Evolutionary conservation across 164 flowering plant genomes (phyloP).

Genomic region (Cinnamomum chago): DNA sequence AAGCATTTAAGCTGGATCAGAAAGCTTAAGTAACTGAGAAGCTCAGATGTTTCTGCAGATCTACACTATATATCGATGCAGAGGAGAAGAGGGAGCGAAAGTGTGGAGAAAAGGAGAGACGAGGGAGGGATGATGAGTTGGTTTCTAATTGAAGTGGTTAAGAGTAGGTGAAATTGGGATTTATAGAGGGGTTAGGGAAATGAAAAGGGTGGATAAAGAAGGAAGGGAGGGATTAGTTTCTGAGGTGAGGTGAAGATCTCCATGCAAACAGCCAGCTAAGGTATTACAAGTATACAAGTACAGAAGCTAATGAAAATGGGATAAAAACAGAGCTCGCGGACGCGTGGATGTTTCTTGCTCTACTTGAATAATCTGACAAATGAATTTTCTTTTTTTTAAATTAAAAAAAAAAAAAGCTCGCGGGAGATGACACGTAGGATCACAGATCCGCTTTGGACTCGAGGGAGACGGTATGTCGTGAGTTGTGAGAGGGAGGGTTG

Average conservation of each 20-base stretch:
- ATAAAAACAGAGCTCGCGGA: background rate
- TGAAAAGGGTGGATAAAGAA: slow-evolving; percentile 11
- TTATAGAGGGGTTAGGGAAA: slow-evolving; percentile 5
- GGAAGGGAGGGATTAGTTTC: slow-evolving; percentile 21
- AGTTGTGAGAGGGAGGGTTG: background rate
- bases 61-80: no score
- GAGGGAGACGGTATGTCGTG: slow-evolving; percentile 4
- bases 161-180: slow-evolving; percentile 2
- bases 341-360: slow-evolving; percentile 18
- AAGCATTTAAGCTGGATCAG: slow-evolving; percentile 1
- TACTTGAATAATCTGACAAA: slow-evolving; percentile 4
- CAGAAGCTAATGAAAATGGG: no score
- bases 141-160: background rate
- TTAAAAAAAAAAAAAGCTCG: background rate
- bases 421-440: slow-evolving; percentile 8
- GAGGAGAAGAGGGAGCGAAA: background rate
- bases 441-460: background rate
- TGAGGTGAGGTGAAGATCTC: slow-evolving; percentile 26
- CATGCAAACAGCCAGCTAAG: slow-evolving; percentile 11
- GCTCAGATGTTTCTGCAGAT: slow-evolving; percentile 4
- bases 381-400: background rate
- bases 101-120: no score
- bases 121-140: background rate
- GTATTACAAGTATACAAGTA: no score
- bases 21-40: slow-evolving; percentile 2